These are phyloP conservation scores for Metschnikowia lunata DNA, from an alignment of 805 yeast genomes.

Conservation along the genomic window DNA sequence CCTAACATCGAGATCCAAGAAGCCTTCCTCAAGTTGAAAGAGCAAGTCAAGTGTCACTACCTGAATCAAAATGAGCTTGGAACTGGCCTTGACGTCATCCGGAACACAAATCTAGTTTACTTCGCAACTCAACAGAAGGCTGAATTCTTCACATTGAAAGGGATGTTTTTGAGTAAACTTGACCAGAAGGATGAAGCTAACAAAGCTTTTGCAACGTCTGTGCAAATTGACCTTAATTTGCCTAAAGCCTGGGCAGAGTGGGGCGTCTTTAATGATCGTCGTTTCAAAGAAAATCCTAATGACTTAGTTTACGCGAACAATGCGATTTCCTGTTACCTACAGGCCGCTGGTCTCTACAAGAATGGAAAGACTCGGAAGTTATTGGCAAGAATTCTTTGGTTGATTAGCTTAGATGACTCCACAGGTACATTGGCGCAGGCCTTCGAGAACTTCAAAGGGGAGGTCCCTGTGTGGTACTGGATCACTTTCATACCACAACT, in stretches of 20 bases:
- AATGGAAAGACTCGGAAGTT: constrained; percentile 85
- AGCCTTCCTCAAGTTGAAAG: constrained; percentile 90
- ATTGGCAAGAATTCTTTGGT: constrained; percentile 87
- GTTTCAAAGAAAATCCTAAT: constrained; percentile 77
- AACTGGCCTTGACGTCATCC: constrained; percentile 94
- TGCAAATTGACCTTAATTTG: constrained; percentile 86
- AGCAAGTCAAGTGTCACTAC: constrained; percentile 96
- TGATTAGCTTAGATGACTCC: constrained; percentile 84
- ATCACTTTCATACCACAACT: constrained; percentile 94
- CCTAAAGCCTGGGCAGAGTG: constrained; percentile 99
- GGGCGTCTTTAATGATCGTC: constrained; percentile 91
- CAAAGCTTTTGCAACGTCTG: constrained; percentile 97
- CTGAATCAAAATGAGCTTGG: constrained; percentile 86
- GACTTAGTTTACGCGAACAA: constrained; percentile 84
- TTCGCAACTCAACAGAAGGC: constrained; percentile 98
- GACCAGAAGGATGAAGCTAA: constrained; percentile 93
- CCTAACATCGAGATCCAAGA: constrained; percentile 99
- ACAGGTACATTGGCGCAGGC: constrained; percentile 79
- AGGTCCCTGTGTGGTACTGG: constrained; percentile 99
- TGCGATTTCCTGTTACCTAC: constrained; percentile 92
- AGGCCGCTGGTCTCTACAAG: constrained; percentile 95
- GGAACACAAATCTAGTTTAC: constrained; percentile 92
- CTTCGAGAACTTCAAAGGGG: constrained; percentile 89
- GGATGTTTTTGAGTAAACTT: constrained; percentile 92
- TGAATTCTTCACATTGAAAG: constrained; percentile 94